These are phyloP conservation scores for Wilcoxina mikolae DNA, from an alignment of 495 filamentous ascomycete species.

Conservation along the genomic window DNA sequence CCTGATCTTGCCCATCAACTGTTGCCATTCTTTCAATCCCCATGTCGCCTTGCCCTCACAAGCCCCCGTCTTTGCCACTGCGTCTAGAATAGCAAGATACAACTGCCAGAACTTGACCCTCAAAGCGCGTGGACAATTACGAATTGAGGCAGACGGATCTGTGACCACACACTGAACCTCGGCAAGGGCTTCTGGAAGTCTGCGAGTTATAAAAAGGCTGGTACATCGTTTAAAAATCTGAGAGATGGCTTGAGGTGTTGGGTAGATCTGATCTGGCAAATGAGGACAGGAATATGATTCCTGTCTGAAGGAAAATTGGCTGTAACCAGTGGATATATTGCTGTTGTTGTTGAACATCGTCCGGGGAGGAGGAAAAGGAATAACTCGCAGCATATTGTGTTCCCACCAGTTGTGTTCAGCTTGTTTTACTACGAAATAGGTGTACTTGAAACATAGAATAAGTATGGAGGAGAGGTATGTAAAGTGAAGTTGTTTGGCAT, in stretches of 20 bases:
- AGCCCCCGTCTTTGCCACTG: conserved; percentile 70
- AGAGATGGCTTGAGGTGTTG: conserved; percentile 35
- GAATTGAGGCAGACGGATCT: conserved; percentile 22
- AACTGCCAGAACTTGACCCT: conserved; percentile 94
- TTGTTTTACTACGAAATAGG: no score
- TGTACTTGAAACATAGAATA: no score
- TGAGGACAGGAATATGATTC: conserved; percentile 11
- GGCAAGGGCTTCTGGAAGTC: conserved; percentile 73
- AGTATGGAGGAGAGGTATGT: no score
- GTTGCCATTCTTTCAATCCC: conserved; percentile 69
- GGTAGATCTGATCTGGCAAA: conserved; percentile 20
- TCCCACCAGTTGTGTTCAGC: no score
- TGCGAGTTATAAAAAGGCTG: conserved; percentile 80
- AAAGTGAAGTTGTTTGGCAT: no score
- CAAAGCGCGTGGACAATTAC: conserved; percentile 45
- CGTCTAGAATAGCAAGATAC: conserved; percentile 84
- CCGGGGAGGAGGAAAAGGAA: conserved; percentile 25
- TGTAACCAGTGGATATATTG: conserved; percentile 8
- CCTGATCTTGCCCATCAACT: conserved; percentile 61
- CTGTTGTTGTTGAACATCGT: conserved; percentile 24
- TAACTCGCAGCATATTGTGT: conserved; percentile 28
- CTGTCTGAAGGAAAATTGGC: not conserved
- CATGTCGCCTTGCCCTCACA: conserved; percentile 81
- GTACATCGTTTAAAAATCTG: conserved; percentile 79
- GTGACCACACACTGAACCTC: conserved; percentile 62